Conservation (phyloP, 139 green algal species). For the Closterium sp. region DNA sequence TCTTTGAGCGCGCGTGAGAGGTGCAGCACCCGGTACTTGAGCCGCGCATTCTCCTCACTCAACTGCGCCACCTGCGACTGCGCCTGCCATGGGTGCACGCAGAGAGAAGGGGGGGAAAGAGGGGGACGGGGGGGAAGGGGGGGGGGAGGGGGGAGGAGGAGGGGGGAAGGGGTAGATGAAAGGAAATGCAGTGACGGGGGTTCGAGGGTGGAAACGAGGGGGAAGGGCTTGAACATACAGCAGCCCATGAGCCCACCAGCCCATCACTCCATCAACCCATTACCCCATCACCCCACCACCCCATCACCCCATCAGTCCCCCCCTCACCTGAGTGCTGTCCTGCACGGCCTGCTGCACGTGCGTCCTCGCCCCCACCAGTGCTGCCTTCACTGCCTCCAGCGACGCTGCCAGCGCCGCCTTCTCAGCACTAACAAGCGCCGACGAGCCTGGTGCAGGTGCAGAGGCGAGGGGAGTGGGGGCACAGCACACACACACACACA, state of each 20-base stretch:
- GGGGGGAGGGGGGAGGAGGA: not conserved
- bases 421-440: not conserved
- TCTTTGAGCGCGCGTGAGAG: not conserved
- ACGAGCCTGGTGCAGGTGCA: not conserved
- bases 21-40: not conserved
- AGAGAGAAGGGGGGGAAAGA: not conserved
- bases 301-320: no score
- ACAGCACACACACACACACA: no score
- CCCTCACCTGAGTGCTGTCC: not conserved
- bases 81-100: not conserved
- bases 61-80: not conserved
- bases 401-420: not conserved
- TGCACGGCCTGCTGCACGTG: not conserved
- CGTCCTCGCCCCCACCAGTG: not conserved
- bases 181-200: not conserved
- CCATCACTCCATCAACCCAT: no score
- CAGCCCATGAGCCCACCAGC: no score
- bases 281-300: no score
- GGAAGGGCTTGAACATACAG: no score
- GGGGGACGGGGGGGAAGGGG: not conserved
- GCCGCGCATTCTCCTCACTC: not conserved
- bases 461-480: not conserved
- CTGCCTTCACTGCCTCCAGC: not conserved
- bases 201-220: not conserved
- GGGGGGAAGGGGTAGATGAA: not conserved